These are phyloP conservation scores for Aspergillus vadensis DNA, from an alignment of 2,329 filamentous ascomycete species.

Conservation along the genomic window DNA sequence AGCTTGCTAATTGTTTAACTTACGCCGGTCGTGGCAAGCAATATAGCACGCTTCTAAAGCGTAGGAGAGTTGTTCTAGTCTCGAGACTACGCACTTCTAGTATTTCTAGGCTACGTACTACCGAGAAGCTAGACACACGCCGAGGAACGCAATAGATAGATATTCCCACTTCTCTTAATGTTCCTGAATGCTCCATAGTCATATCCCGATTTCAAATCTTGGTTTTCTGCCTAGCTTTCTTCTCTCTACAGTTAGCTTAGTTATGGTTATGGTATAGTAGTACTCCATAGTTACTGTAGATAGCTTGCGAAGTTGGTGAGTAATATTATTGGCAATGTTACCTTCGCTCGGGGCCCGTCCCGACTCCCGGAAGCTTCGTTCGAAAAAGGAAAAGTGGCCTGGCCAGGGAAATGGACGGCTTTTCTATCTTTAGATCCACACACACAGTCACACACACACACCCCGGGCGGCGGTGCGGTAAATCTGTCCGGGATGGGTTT, in stretches of 20 bases:
- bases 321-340: conserved; percentile 1
- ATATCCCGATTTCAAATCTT: too few species aligned
- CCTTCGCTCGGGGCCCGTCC: background rate
- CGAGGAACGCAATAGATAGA: background rate
- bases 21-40: conserved; percentile 7
- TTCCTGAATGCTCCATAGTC: background rate
- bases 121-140: background rate
- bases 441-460: background rate
- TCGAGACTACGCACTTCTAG: background rate
- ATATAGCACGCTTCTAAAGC: conserved; percentile 1
- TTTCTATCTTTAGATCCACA: conserved; percentile 10
- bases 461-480: background rate
- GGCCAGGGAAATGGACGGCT: background rate
- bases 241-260: too few species aligned
- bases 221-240: too few species aligned
- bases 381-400: conserved; percentile 3
- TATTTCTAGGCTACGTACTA: background rate
- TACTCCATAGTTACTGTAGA: background rate
- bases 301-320: background rate
- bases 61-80: background rate
- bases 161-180: background rate
- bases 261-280: too few species aligned
- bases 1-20: background rate
- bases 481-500: background rate
- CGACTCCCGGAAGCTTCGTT: conserved; percentile 5